Conservation (phyloP, 2,329 filamentous ascomycete species). For the Ilyonectria mors-panacis region DNA sequence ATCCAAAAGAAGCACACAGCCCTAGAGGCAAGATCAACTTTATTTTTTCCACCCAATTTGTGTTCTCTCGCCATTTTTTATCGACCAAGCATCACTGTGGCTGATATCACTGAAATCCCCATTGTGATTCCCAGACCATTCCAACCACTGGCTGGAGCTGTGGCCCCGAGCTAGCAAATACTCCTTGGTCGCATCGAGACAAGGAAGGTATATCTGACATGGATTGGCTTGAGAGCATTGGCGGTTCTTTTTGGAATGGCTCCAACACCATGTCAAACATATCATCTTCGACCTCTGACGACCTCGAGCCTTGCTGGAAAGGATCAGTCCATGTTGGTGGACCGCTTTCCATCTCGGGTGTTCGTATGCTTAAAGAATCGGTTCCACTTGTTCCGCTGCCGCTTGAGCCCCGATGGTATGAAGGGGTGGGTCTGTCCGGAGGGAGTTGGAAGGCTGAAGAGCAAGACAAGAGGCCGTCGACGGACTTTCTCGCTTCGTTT, state of each 20-base stretch:
- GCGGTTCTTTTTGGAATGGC: constrained; percentile 24
- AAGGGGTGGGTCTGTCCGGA: constrained; percentile 32
- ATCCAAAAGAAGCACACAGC: background rate
- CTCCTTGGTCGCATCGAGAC: constrained; percentile 10
- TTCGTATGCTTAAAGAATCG: constrained; percentile 43
- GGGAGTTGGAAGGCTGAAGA: constrained; percentile 33
- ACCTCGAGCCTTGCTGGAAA: constrained; percentile 38
- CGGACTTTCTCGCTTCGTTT: constrained; percentile 50
- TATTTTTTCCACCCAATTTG: background rate
- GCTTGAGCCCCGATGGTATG: constrained; percentile 41
- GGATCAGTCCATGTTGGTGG: constrained; percentile 42
- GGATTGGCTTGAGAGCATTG: constrained; percentile 8
- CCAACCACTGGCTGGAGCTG: constrained; percentile 13
- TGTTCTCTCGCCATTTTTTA: background rate
- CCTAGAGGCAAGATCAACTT: background rate
- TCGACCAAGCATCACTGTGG: background rate
- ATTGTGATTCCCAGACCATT: constrained; percentile 36
- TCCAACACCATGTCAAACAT: constrained; percentile 44
- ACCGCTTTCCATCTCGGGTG: constrained; percentile 40
- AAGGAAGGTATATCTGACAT: constrained; percentile 3
- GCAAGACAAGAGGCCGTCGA: constrained; percentile 41
- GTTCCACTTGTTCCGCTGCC: constrained; percentile 45
- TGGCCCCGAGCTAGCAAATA: constrained; percentile 3
- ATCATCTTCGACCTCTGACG: constrained; percentile 41
- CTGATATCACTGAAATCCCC: constrained; percentile 36